Base-by-base conservation (phyloP, 2,329 filamentous ascomycete species). In the Sarocladium kiliense region DNA sequence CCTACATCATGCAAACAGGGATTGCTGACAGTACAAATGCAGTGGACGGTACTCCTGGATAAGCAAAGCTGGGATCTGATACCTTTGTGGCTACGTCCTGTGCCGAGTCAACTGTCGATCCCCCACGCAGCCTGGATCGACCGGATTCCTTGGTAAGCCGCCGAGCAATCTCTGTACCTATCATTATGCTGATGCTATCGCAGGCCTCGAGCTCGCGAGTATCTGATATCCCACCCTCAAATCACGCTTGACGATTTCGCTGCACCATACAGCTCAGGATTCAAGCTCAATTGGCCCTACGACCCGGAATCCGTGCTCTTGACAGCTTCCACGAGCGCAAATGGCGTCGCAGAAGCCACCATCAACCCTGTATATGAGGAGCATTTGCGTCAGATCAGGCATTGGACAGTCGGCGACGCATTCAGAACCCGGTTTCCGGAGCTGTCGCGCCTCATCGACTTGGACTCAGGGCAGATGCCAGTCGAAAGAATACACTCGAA, bases 231-330 rank as follows among this genome's bases (percentile, higher is more conserved):
- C 3, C 65, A 67, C 23, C 63, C 66, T 0, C 61, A 64, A 11
- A 67, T 66, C 49, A 67, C 65, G 0, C 57, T 68, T 2, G 66
- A 68, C 44, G 64, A 66, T 56, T 68, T 65, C 34, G 66, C 65
- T 1, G 61, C 62, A 0, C 60, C 62, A 0, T 68, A 68, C 55
- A 68, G 65, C 60, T 62, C 65, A 12, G 65, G 64, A 39, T 66
- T 68, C n/a, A 59, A 59, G 26, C 54, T 68, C 19, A 65, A 63
- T 54, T 68, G 66, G 65, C 62, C 63, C 0, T 67, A 67, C 27
- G 64, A 68, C 41, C 63, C 63, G 7, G 58, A 60, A 0, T 60
- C 63, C 4, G 64, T 66, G 2, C 58, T 68, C 1, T 54, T 68
- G 10, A 54, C 57, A 9, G 41, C 56, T 1, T 60, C 58, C 2